phyloP scores from a whole-genome alignment of 2,329 filamentous ascomycete species.

The Elsinoe fawcettii region DNA sequence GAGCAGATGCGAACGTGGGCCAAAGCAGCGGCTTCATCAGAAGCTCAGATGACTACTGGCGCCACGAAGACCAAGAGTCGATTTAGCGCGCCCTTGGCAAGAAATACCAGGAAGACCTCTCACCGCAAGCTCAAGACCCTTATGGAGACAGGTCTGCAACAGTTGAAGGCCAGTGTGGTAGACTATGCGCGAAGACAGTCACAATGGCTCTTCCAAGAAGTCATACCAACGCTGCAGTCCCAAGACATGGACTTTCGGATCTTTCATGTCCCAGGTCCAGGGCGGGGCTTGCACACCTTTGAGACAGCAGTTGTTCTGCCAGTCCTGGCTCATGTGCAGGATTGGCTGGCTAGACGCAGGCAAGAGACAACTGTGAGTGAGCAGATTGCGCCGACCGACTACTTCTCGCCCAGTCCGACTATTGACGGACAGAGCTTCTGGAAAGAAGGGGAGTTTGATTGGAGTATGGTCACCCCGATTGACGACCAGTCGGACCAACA shows the following conservation, averaged over 20 bases:
- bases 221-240: not conserved
- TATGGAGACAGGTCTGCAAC: not conserved
- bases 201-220: not conserved
- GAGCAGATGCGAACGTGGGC: not conserved
- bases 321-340: not conserved
- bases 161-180: not conserved
- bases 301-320: not conserved
- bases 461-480: not conserved
- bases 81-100: not conserved
- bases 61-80: not conserved
- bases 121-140: not conserved
- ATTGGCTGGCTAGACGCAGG: not conserved
- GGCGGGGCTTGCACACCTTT: not conserved
- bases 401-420: not conserved
- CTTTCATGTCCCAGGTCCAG: not conserved
- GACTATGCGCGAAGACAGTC: not conserved
- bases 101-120: not conserved
- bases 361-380: not conserved
- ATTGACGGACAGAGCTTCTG: not conserved
- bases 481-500: not conserved
- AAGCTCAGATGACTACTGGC: not conserved
- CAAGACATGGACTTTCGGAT: not conserved
- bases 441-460: not conserved
- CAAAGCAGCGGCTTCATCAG: not conserved
- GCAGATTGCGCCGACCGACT: not conserved